phyloP scores from a whole-genome alignment of 2,329 filamentous ascomycete species.

The Penicillium sp. region DNA sequence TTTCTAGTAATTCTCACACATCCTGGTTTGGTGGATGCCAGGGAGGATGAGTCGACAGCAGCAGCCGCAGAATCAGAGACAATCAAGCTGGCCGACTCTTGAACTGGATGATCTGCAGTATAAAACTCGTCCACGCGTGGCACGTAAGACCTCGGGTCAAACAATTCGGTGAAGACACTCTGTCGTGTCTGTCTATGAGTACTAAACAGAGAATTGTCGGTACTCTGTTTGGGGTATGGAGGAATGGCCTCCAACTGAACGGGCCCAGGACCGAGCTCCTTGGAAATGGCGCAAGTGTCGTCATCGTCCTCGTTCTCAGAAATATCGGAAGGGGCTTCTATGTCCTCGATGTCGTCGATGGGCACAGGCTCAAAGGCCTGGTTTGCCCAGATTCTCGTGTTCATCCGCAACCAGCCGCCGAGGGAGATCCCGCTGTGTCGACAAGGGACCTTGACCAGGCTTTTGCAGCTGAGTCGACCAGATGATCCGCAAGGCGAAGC shows the following conservation, averaged over 20 bases:
- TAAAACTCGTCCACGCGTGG: neutral
- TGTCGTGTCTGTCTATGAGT: slow-evolving; percentile 5
- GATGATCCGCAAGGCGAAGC: neutral
- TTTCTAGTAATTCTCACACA: neutral
- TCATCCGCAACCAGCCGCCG: neutral
- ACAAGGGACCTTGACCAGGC: neutral
- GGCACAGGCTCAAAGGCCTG: slow-evolving; percentile 2
- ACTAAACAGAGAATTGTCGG: slow-evolving; percentile 3
- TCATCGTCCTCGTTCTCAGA: no score
- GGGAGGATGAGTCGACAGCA: no score
- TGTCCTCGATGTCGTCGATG: slow-evolving; percentile 1
- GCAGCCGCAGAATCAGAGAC: no score
- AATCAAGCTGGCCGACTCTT: no score
- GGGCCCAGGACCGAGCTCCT: neutral
- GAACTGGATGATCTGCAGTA: slow-evolving; percentile 1
- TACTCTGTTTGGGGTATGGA: slow-evolving; percentile 4
- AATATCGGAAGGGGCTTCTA: no score
- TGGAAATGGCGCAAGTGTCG: neutral
- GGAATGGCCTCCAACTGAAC: slow-evolving; percentile 10
- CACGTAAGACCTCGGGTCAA: neutral
- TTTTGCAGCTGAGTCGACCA: neutral
- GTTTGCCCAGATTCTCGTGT: neutral
- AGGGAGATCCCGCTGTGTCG: neutral
- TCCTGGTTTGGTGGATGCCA: no score
- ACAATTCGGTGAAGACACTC: neutral